A percentile compares a stretch with the other conserved stretches of the same genome.
These are phyloP conservation scores for Wickerhamia fluorescens DNA, from an alignment of 805 yeast genomes.

Conservation along the genomic window DNA sequence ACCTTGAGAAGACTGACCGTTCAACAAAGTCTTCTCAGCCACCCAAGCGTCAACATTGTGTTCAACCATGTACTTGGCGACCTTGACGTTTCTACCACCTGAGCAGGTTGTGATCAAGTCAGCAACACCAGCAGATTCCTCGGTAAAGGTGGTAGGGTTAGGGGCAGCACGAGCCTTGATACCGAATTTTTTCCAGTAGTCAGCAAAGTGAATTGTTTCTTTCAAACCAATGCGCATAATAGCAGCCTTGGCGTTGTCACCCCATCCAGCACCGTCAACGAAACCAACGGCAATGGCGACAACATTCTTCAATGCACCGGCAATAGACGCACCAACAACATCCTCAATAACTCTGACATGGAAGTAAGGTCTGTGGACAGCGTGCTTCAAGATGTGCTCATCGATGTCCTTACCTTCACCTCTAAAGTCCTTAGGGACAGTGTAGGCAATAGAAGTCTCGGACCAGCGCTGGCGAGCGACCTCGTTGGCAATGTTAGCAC, in stretches of 20 bases:
- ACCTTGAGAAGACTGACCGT: conserved; percentile 98
- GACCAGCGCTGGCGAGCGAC: conserved; percentile 95
- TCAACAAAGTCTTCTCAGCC: conserved; percentile 78
- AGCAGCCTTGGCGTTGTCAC: conserved; percentile 97
- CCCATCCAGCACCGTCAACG: conserved; percentile 98
- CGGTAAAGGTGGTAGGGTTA: conserved; percentile 73
- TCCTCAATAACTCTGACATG: conserved; percentile 90
- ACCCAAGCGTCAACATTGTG: conserved; percentile 70
- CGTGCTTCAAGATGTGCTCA: conserved; percentile 59
- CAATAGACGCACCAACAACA: conserved; percentile 92
- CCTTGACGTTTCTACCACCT: conserved; percentile 94
- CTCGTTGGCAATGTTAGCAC: conserved; percentile 96
- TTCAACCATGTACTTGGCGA: conserved; percentile 79
- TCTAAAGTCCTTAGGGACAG: conserved; percentile 59
- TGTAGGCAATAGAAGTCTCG: conserved; percentile 94
- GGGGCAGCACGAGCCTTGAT: conserved; percentile 47
- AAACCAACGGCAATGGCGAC: conserved; percentile 96
- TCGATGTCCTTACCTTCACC: conserved; percentile 70
- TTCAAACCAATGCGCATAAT: conserved; percentile 92
- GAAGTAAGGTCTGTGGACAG: conserved; percentile 97
- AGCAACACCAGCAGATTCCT: conserved; percentile 96
- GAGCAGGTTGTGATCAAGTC: conserved; percentile 96
- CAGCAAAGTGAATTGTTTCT: conserved; percentile 83
- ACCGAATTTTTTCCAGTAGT: conserved; percentile 50
- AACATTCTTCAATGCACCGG: conserved; percentile 95